Evolutionary conservation across 352 stramenopile genomes (phyloP), one percentile per base, ranked within the genome.

Genomic region (Pythium folliculosum): DNA sequence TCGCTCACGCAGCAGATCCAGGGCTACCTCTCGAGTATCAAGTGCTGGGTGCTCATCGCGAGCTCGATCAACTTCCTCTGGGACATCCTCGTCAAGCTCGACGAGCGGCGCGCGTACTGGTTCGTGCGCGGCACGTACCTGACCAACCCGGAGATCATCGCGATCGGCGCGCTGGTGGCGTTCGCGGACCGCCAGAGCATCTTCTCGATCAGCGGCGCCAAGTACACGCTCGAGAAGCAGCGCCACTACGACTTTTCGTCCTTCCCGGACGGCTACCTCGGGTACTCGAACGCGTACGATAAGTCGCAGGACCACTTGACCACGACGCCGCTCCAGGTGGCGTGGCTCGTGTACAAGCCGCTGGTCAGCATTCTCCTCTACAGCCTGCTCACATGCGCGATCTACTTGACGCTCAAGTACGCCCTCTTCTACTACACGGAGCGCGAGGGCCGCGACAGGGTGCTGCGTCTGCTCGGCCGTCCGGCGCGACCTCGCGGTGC

Each of bases 281-380:
- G 37, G 2, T 58, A 61, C 25, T 57, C 60, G 40, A 72, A 72
- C 54, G 40, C 59, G 25, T 72, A 63, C 54, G 35, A 64, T 12
- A 49, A 53, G 37, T 52, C 32, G 14, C 53, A 60, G 19, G 59
- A 72, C n/a, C 37, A 65, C 22, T 3, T 64, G 32, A 69, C 16
- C 17, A 60, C 38, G 19, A 69, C 66, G 9, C 52, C 65, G 44
- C 35, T 55, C 40, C 23, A 25, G 35, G 55, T 69, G 7, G n/a
- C 48, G 37, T 72, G 59, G 59, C 60, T 69, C 8, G 55, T 68
- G n/a, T 69, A 65, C 49, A 49, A 56, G 43, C 60, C 66, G 14
- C 60, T 72, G 5, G 17, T 72, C 17, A 47, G 58, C 6, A 69
- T 69, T n/a, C 10, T 67, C 16, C 9, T 45, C 23, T 22, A 58